Base-by-base conservation (phyloP, 257 asterid genomes). In the Catharanthus roseus region DNA sequence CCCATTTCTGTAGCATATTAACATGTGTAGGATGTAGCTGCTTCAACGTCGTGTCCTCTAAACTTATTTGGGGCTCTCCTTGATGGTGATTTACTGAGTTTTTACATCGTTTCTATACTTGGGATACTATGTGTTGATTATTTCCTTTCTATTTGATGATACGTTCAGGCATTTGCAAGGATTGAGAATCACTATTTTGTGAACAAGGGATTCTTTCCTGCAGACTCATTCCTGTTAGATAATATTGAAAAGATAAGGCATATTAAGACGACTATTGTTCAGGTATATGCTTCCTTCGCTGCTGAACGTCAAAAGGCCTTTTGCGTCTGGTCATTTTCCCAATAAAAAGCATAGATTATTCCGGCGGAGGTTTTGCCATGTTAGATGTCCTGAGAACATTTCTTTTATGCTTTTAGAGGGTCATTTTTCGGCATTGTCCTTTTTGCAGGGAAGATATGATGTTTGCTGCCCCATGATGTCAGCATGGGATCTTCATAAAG, bases 401-500 rank as follows among this genome's bases (percentile, higher is more conserved):
- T 58, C 11, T 13, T 0, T 31, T 9, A 29, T 58, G 1, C 6
- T 28, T 58, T 13, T 58, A 54, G 66, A 26, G 29, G 41, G 18
- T 58, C 47, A 58, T 64, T 47, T 24, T 49, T 70, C n/a, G 53
- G 23, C n/a, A 8, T 71, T 34, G 29, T 60, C 29, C 45, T 50
- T 33, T 64, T 73, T 88, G 81, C 90, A 93, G 99, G 99, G 99
- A 83, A 81, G 97, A 75, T 91, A 93, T 53, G 99, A 93, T 76
- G 87, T 84, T 69, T 89, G 96, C 79, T 93, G 97, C 68, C 97
- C 99, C 65, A 75, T 91, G 88, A 91, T 88, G 96, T 93, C 99
- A 24, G 99, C 99, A 8, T 93, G 99, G 99, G 97, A 93, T 88
- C 97, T 93, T 77, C 99, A 91, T 70, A 93, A 89, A 80, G 96